Evolutionary conservation across 2,329 filamentous ascomycete genomes (phyloP), one percentile per base, ranked within the genome.

Genomic region (Colletotrichum sp.): DNA sequence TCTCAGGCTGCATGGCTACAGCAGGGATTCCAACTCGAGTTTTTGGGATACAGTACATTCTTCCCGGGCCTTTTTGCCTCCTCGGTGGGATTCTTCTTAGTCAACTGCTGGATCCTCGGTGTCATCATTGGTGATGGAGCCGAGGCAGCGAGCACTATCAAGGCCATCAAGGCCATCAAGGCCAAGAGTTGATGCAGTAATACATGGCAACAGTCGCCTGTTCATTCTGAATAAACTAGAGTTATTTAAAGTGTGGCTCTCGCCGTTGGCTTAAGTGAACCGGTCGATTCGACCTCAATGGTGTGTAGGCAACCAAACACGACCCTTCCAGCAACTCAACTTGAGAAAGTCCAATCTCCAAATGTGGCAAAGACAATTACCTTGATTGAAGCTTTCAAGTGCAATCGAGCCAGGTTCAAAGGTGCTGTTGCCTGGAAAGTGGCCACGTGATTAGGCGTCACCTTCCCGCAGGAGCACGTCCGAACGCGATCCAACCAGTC

Each of bases 101-200:
- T 96, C 18, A 99, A 99, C 83, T 93, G 93, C 79, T 98, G 95
- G 92, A 95, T 99, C 71, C 83, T 99, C 52, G 95, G 95, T 0
- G 87, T 98, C 63, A 92, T 99, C 59, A 90, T 98, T 8, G 83
- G 83, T 3, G 97, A 99, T 84, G 88, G 88, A 5, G 84, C 79
- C 4, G 78, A 71, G n/a, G n/a, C 32, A 4, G 12, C 52, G n/a
- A 2, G 1, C 18, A 8, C 21, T 10, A 12, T 18, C 10, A 21
- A 28, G 12, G 30, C 6, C 12, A 32, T 8, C 10, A 21, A 28
- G 12, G 30, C 6, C 12, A 32, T 8, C 6, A 67, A 55, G 21
- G 18, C 12, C n/a, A 62, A 62, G 21, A 52, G 15, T 10, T 62
- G 15, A 13, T 21, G 18, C 10, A 10, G 10, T 3, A 24, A 60